Evolutionary conservation across 2,329 filamentous ascomycete genomes (phyloP).

Genomic region (Leptoxyphium fumago): DNA sequence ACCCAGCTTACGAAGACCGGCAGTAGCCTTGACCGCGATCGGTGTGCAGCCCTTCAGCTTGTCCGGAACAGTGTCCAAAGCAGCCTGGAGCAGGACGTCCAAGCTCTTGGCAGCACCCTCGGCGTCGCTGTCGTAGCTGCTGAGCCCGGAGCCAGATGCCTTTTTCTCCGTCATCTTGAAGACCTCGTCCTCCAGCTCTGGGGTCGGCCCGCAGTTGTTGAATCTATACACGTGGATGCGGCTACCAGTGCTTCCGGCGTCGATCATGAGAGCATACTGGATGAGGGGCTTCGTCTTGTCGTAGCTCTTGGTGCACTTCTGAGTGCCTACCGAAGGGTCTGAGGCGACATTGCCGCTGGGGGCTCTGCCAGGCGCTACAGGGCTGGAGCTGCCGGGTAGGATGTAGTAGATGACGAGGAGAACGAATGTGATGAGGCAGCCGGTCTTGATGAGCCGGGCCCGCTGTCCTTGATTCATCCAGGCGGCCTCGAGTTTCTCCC

Average conservation of each 20-base stretch:
- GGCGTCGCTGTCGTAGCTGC: slow-evolving; percentile 74
- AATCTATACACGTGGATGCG: slow-evolving; percentile 98
- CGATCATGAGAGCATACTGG: slow-evolving; percentile 97
- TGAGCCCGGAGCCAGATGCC: slow-evolving; percentile 64
- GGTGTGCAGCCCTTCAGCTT: slow-evolving; percentile 84
- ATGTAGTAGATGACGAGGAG: slow-evolving; percentile 44
- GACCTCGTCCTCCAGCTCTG: slow-evolving; percentile 79
- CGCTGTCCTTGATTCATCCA: slow-evolving; percentile 49
- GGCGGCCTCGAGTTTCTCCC: slow-evolving; percentile 25
- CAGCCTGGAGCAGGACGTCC: slow-evolving; percentile 74
- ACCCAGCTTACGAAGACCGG: slow-evolving; percentile 78
- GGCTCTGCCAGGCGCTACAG: slow-evolving; percentile 9
- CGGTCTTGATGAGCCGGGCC: slow-evolving; percentile 46
- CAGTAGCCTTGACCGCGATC: slow-evolving; percentile 94
- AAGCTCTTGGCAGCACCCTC: slow-evolving; percentile 79
- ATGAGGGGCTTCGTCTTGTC: slow-evolving; percentile 84
- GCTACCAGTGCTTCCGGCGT: slow-evolving; percentile 93
- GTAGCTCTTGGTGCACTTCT: slow-evolving; percentile 67
- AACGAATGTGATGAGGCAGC: slow-evolving; percentile 43
- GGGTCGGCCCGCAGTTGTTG: slow-evolving; percentile 95
- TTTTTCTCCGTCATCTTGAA: slow-evolving; percentile 89
- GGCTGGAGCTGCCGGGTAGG: slow-evolving; percentile 22
- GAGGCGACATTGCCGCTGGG: slow-evolving; percentile 28
- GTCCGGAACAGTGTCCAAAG: slow-evolving; percentile 71
- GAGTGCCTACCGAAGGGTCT: slow-evolving; percentile 49